These are phyloP conservation scores for Myxozyma melibiosi DNA, from an alignment of 805 yeast genomes.

Conservation along the genomic window DNA sequence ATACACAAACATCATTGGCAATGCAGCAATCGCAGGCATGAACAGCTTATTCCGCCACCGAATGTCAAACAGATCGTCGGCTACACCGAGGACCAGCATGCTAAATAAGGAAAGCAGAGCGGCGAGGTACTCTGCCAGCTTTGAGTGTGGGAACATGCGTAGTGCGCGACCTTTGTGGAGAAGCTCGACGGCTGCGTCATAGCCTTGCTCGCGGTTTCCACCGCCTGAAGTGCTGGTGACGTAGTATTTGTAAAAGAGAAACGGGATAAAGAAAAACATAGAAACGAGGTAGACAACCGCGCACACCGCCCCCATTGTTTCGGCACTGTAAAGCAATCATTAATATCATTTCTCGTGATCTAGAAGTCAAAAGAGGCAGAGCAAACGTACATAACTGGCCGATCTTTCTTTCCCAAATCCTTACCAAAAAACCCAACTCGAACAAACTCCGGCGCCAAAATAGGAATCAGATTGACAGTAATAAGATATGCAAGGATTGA, in stretches of 20 bases:
- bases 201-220: conserved; percentile 54
- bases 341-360: not conserved
- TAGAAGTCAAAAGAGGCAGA: not conserved
- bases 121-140: conserved; percentile 81
- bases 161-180: conserved; percentile 28
- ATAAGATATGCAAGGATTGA: conserved; percentile 64
- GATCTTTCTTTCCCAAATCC: conserved; percentile 77
- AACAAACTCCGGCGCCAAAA: conserved; percentile 64
- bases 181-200: conserved; percentile 34
- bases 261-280: conserved; percentile 85
- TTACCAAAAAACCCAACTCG: conserved; percentile 81
- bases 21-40: conserved; percentile 89
- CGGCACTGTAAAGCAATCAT: conserved; percentile 71
- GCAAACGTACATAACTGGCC: conserved; percentile 47
- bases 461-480: conserved; percentile 67
- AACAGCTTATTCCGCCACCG: conserved; percentile 98
- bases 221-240: conserved; percentile 62
- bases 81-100: conserved; percentile 80
- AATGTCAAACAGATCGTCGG: conserved; percentile 93
- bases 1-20: conserved; percentile 88
- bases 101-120: conserved; percentile 82
- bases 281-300: conserved; percentile 78
- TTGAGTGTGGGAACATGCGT: conserved; percentile 65
- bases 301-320: conserved; percentile 87
- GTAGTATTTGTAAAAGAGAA: conserved; percentile 75